phyloP scores from a whole-genome alignment of 208 protist genomes.

The Acanthamoeba comandoni region DNA sequence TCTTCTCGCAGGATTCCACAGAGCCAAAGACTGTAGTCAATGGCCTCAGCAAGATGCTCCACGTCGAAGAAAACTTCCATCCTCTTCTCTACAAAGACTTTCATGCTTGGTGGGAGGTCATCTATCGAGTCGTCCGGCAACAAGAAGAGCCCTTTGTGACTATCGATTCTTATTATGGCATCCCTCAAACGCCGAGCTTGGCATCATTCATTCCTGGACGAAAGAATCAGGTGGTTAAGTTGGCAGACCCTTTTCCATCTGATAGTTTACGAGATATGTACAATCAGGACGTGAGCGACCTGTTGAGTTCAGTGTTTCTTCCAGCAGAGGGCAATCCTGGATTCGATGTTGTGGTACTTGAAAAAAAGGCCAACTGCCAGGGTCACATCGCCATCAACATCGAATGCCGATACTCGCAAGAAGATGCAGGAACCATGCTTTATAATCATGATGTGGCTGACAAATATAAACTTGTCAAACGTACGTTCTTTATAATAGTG shows the following conservation, averaged over 20 bases:
- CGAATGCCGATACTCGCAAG: constrained; percentile 52
- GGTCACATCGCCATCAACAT: constrained; percentile 66
- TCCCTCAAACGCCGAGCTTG: not conserved
- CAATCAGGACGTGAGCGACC: constrained; percentile 2
- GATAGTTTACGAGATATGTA: not conserved
- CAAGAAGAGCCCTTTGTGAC: not conserved
- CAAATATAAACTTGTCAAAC: constrained; percentile 26
- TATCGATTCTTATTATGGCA: not conserved
- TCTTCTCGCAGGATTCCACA: not conserved
- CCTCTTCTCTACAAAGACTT: constrained; percentile 1
- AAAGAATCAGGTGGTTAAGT: constrained; percentile 22
- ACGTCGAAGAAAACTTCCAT: constrained; percentile 22
- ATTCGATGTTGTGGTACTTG: constrained; percentile 32
- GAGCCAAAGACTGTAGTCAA: not conserved
- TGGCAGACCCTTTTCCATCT: constrained; percentile 32
- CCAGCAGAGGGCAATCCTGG: constrained; percentile 28
- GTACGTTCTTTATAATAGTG: not conserved
- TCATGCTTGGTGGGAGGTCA: constrained; percentile 54
- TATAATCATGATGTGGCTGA: not conserved
- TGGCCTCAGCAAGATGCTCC: constrained; percentile 14
- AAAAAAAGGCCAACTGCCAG: constrained; percentile 28
- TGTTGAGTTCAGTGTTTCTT: constrained; percentile 30
- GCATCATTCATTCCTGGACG: not conserved
- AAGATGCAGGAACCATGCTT: constrained; percentile 7
- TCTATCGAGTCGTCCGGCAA: constrained; percentile 4